Conservation (phyloP, 345 rosid species). For the Linum tenue region DNA sequence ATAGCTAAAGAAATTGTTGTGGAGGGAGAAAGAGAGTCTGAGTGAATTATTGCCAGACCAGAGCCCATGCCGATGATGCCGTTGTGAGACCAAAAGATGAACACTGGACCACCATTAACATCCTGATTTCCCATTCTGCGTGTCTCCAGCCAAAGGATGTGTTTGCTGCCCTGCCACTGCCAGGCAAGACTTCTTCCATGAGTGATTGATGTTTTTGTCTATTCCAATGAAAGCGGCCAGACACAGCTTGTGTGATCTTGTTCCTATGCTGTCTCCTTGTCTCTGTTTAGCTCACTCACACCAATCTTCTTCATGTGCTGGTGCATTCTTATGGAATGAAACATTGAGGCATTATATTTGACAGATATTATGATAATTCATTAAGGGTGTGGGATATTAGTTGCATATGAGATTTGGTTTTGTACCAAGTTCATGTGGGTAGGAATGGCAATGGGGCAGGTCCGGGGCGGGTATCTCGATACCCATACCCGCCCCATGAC, state of each 20-base stretch:
- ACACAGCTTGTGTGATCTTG: not conserved
- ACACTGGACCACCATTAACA: not conserved
- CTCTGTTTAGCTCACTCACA: too few relatives aligned
- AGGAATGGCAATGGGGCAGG: too few relatives aligned
- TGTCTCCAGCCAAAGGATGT: not conserved
- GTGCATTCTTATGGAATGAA: too few relatives aligned
- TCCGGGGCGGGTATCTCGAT: too few relatives aligned
- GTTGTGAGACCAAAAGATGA: not conserved
- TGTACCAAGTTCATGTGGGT: too few relatives aligned
- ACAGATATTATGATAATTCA: too few relatives aligned
- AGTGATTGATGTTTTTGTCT: constrained; percentile 1
- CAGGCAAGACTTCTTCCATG: not conserved
- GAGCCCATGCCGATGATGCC: not conserved
- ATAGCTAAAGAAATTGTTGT: not conserved
- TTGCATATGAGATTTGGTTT: too few relatives aligned
- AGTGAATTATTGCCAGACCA: constrained; percentile 22
- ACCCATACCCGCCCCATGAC: too few relatives aligned
- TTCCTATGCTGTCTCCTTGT: too few relatives aligned
- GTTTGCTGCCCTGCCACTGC: not conserved
- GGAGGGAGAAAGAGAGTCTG: constrained; percentile 2
- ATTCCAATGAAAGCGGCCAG: not conserved
- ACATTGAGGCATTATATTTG: too few relatives aligned
- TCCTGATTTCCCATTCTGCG: not conserved
- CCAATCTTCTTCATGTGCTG: too few relatives aligned
- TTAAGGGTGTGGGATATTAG: too few relatives aligned